Base-by-base conservation (phyloP, 2,329 filamentous ascomycete genomes). In the Clonostachys byssicola region DNA sequence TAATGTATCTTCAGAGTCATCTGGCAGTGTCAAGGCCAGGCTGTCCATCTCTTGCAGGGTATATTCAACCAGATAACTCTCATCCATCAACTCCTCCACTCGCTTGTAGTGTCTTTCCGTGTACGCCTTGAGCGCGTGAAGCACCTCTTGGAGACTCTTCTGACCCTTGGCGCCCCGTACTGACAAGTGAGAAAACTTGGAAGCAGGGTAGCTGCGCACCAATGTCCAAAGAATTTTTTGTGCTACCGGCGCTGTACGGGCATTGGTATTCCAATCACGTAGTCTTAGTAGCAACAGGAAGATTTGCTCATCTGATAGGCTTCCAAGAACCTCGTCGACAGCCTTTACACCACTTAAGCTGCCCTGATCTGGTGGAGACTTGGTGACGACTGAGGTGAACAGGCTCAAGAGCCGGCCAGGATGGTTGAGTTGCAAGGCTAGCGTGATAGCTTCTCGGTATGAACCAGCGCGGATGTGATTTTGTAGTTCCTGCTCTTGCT, bases 211-310 rank as follows among this genome's bases (percentile, higher is more conserved):
- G 49, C 84, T 88, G 54, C 83, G 83, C 45, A 96, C 83, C 8
- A 99, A 62, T 2, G 88, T 82, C 72, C 84, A 87, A 8, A 99
- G 71, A 13, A 99, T 85, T 34, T 86, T 82, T 67, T 99, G 94
- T 1, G 94, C 88, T 2, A 97, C 83, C 6, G 85, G 80, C 1
- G 91, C 86, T 5, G 90, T 95, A 51, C 89, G 80, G 0, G 90
- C 91, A 57, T 97, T 97, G 5, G 94, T 95, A 63, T 99, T 99
- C 94, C 94, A 99, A 68, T 99, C 94, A 42, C 95, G 80, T 41
- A 96, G 69, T 49, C 94, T 78, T 36, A 92, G 74, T 1, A 99
- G 78, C 13, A 99, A 78, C 7, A 83, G 75, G 67, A 89, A 95
- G 13, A 99, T 79, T 63, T 97, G 92, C 56, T 92, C 87, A 56